These are phyloP conservation scores for Microsporum audouinii DNA, from an alignment of 2,329 filamentous ascomycete species.

Conservation along the genomic window DNA sequence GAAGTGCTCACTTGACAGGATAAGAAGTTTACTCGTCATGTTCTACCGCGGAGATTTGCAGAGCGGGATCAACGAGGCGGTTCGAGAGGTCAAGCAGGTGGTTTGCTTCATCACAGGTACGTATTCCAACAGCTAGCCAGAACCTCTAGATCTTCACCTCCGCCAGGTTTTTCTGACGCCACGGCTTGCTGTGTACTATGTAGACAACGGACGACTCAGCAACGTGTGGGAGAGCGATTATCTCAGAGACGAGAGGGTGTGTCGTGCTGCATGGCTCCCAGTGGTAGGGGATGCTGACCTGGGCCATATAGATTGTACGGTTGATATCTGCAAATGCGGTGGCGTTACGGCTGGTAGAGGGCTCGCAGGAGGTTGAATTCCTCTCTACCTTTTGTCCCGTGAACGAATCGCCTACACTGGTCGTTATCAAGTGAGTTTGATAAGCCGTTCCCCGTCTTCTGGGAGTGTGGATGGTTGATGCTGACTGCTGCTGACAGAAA, in stretches of 20 bases:
- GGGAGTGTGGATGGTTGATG: background rate
- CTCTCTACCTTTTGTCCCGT: constrained; percentile 73
- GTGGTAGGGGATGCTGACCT: background rate
- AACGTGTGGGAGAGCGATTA: constrained; percentile 59
- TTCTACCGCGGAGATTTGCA: constrained; percentile 74
- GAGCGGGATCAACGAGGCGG: constrained; percentile 64
- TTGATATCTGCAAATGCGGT: constrained; percentile 54
- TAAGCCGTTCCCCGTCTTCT: background rate
- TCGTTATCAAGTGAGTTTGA: constrained; percentile 49
- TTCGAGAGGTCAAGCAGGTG: constrained; percentile 65
- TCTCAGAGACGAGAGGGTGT: constrained; percentile 39
- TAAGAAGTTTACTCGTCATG: constrained; percentile 40
- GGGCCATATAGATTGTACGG: constrained; percentile 40
- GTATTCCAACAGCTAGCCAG: constrained; percentile 13
- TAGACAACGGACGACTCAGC: constrained; percentile 42
- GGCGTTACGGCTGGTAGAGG: constrained; percentile 56
- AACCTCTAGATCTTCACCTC: background rate
- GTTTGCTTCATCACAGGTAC: constrained; percentile 73
- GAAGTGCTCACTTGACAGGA: background rate
- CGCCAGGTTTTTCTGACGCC: background rate
- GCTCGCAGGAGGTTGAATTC: constrained; percentile 70
- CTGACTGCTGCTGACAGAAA: constrained; percentile 39
- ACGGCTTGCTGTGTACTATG: background rate
- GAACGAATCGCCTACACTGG: constrained; percentile 61
- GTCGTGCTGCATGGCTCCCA: background rate